Conservation (phyloP, 2,329 filamentous ascomycete species). For the Aspergillaceae sp. region DNA sequence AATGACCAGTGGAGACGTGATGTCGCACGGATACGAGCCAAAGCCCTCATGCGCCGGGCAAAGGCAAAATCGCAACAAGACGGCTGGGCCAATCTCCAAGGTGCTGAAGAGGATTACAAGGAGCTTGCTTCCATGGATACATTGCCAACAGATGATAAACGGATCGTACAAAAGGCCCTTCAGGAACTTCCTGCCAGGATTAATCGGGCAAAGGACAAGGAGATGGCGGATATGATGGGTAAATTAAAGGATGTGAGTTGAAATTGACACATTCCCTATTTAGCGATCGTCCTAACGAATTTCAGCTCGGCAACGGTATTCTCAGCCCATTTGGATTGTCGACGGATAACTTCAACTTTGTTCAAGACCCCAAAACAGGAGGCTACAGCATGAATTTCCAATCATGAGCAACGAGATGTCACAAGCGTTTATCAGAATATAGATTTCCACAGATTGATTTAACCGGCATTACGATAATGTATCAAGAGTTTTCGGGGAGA, state of each 20-base stretch:
- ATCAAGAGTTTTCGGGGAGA: no score
- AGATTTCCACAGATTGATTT: not conserved
- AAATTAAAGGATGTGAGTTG: conserved; percentile 70
- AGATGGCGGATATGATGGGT: conserved; percentile 95
- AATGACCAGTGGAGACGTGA: conserved; percentile 49
- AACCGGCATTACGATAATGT: not conserved
- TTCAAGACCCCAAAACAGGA: conserved; percentile 78
- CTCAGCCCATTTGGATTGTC: conserved; percentile 88
- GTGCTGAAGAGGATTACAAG: conserved; percentile 74
- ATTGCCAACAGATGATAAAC: conserved; percentile 57
- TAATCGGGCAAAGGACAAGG: conserved; percentile 71
- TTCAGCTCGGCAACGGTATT: conserved; percentile 76
- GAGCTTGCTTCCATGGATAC: conserved; percentile 51
- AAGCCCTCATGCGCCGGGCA: conserved; percentile 72
- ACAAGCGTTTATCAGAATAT: not conserved
- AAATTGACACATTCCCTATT: not conserved
- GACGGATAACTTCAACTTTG: conserved; percentile 90
- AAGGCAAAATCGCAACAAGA: conserved; percentile 62
- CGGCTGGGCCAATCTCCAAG: conserved; percentile 72
- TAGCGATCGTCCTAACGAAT: not conserved
- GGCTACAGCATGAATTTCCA: conserved; percentile 90
- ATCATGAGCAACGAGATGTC: conserved; percentile 9
- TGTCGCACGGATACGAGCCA: conserved; percentile 67
- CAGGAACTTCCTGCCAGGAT: conserved; percentile 57
- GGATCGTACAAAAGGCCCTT: conserved; percentile 59